phyloP scores from a whole-genome alignment of 805 yeast species.

The Yarrowia porcina region DNA sequence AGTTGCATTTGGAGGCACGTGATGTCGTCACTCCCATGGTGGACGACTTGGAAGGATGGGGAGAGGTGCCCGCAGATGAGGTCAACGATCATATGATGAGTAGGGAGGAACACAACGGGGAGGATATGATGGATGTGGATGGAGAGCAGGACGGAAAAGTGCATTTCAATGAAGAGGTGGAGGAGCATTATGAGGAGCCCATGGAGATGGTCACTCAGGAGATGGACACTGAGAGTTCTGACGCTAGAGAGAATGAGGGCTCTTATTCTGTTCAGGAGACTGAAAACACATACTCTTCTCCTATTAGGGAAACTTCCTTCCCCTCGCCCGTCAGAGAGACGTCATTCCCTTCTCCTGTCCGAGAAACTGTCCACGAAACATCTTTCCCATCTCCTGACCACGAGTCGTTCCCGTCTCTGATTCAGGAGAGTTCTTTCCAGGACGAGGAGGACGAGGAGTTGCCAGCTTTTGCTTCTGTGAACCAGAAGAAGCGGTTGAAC shows the following conservation, averaged over 20 bases:
- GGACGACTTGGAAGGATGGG: slow-evolving; percentile 6
- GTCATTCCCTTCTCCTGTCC: not conserved
- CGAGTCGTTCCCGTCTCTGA: not conserved
- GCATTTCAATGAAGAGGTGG: not conserved
- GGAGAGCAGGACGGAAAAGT: not conserved
- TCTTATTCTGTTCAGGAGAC: not conserved
- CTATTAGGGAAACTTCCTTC: not conserved
- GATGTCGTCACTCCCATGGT: slow-evolving; percentile 19
- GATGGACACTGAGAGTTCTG: too few relatives aligned
- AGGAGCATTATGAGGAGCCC: not conserved
- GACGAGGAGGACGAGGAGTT: not conserved
- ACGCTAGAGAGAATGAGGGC: too few relatives aligned
- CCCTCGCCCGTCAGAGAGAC: not conserved
- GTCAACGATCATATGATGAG: not conserved
- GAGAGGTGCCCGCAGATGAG: slow-evolving; percentile 3
- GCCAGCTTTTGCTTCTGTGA: not conserved
- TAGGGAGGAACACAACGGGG: not conserved
- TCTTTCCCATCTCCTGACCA: not conserved
- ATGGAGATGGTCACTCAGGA: not conserved
- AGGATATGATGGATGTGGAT: not conserved
- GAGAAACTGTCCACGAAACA: not conserved
- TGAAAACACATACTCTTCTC: not conserved
- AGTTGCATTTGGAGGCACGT: slow-evolving; percentile 27
- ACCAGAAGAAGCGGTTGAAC: too few relatives aligned
- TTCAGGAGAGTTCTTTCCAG: not conserved